Percentiles rank a stretch among this genome's conserved stretches.
Evolutionary conservation across 495 filamentous ascomycete species (phyloP).

Genomic region (Extremus antarcticus): DNA sequence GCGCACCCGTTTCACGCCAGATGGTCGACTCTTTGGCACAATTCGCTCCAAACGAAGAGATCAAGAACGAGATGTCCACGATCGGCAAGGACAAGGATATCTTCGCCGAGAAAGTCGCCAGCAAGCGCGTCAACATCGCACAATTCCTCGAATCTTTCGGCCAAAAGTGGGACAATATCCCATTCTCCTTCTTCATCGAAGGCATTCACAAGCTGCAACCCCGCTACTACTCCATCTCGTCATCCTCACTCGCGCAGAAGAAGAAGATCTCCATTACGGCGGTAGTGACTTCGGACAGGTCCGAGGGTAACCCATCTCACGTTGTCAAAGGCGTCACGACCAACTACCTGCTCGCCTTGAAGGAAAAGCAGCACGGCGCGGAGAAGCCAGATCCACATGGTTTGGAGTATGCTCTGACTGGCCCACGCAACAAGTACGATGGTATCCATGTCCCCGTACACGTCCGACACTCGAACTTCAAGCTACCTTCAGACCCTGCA

Average conservation of each 20-base stretch:
- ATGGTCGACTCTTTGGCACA: slow-evolving; percentile 77
- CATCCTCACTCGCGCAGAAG: slow-evolving; percentile 87
- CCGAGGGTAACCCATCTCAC: slow-evolving; percentile 64
- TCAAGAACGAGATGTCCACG: slow-evolving; percentile 76
- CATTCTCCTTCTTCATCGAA: slow-evolving; percentile 92
- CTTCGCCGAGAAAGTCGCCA: slow-evolving; percentile 78
- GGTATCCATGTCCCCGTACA: slow-evolving; percentile 94
- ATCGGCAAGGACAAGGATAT: slow-evolving; percentile 91
- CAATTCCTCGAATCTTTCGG: slow-evolving; percentile 70
- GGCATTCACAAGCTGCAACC: slow-evolving; percentile 89
- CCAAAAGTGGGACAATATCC: slow-evolving; percentile 68
- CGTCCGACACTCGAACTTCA: slow-evolving; percentile 97
- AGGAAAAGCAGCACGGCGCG: slow-evolving; percentile 93
- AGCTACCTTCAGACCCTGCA: slow-evolving; percentile 87
- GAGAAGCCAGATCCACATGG: slow-evolving; percentile 76
- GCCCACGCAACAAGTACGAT: slow-evolving; percentile 93
- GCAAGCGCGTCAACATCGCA: slow-evolving; percentile 79
- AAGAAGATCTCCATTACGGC: slow-evolving; percentile 90
- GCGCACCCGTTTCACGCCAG: slow-evolving; percentile 90
- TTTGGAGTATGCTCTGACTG: slow-evolving; percentile 76
- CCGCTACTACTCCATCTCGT: slow-evolving; percentile 98
- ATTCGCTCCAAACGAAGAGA: slow-evolving; percentile 76
- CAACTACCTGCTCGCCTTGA: slow-evolving; percentile 92
- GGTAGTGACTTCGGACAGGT: slow-evolving; percentile 72
- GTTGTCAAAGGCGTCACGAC: slow-evolving; percentile 90